Conservation (phyloP, 495 filamentous ascomycete species). For the Aspergillus leporis region DNA sequence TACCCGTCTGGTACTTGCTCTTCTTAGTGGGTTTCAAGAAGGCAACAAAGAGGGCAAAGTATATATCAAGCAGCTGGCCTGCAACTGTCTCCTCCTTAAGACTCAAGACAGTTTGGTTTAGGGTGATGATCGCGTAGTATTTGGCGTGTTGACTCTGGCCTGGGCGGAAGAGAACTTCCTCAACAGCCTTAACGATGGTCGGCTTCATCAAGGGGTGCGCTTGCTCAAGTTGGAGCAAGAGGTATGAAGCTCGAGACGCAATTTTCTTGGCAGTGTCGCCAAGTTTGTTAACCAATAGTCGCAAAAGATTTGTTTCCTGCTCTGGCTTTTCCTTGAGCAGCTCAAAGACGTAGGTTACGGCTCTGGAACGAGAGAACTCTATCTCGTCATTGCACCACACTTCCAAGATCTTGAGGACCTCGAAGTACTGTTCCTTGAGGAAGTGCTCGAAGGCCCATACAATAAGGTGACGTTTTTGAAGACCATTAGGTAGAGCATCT, state of each 20-base stretch:
- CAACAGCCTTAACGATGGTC: slow-evolving; percentile 77
- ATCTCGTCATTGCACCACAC: slow-evolving; percentile 92
- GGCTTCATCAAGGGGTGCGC: slow-evolving; percentile 92
- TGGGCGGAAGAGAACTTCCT: slow-evolving; percentile 85
- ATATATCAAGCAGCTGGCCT: slow-evolving; percentile 78
- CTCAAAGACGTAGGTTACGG: slow-evolving; percentile 85
- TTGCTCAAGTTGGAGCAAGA: slow-evolving; percentile 84
- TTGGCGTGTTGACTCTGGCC: slow-evolving; percentile 84
- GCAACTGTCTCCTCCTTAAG: slow-evolving; percentile 80
- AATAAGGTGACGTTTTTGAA: slow-evolving; percentile 75
- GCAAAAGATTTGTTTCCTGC: slow-evolving; percentile 90
- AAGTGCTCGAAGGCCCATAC: slow-evolving; percentile 94
- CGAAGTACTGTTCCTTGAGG: slow-evolving; percentile 89
- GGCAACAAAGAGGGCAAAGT: slow-evolving; percentile 81
- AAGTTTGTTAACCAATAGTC: slow-evolving; percentile 92
- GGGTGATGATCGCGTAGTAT: slow-evolving; percentile 93
- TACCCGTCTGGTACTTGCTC: slow-evolving; percentile 24
- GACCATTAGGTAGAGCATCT: slow-evolving; percentile 64
- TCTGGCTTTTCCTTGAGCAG: slow-evolving; percentile 94
- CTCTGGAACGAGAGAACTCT: slow-evolving; percentile 81
- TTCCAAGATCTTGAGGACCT: slow-evolving; percentile 85
- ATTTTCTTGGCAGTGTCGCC: slow-evolving; percentile 94
- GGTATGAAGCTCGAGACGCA: slow-evolving; percentile 85
- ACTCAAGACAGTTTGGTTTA: slow-evolving; percentile 94
- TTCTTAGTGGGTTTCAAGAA: slow-evolving; percentile 63